Percentiles rank a stretch among this genome's conserved stretches.
Conservation (phyloP, 805 yeast genomes). For the Nakazawaea ernobii region DNA sequence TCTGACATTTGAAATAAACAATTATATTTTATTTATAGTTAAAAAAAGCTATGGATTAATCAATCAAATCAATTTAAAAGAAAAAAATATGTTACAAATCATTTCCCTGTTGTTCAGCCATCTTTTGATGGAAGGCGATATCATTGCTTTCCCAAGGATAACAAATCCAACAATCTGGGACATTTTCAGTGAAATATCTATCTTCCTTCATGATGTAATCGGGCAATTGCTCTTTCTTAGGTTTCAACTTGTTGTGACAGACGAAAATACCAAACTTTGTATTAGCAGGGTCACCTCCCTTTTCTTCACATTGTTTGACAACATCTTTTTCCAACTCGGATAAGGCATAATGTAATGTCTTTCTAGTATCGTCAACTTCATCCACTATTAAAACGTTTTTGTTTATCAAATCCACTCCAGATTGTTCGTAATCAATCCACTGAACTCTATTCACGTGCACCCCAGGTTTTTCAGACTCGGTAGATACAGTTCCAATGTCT, state of each 20-base stretch:
- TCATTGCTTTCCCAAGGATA: constrained; percentile 84
- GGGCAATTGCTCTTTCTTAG: constrained; percentile 69
- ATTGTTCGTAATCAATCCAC: constrained; percentile 74
- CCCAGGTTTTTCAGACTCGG: constrained; percentile 53
- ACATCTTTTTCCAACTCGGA: constrained; percentile 72
- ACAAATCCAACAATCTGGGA: constrained; percentile 80
- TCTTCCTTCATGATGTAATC: constrained; percentile 52
- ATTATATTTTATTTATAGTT: no score
- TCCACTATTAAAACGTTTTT: constrained; percentile 71
- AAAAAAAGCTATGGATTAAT: not conserved
- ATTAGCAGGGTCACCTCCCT: constrained; percentile 43
- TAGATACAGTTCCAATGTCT: constrained; percentile 59
- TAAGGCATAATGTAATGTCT: constrained; percentile 75
- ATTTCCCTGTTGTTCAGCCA: constrained; percentile 70
- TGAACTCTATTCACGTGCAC: constrained; percentile 70
- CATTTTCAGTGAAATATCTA: constrained; percentile 64
- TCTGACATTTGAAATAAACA: no score
- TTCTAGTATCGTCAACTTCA: constrained; percentile 84
- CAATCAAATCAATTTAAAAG: not conserved
- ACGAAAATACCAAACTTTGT: constrained; percentile 75
- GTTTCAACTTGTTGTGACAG: constrained; percentile 68
- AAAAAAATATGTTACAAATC: constrained; percentile 27
- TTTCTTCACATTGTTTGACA: constrained; percentile 48
- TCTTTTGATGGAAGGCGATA: constrained; percentile 65
- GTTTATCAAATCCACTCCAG: constrained; percentile 56